phyloP scores from a whole-genome alignment of 116 monocot species.

The Trichopus zeylanicus region DNA sequence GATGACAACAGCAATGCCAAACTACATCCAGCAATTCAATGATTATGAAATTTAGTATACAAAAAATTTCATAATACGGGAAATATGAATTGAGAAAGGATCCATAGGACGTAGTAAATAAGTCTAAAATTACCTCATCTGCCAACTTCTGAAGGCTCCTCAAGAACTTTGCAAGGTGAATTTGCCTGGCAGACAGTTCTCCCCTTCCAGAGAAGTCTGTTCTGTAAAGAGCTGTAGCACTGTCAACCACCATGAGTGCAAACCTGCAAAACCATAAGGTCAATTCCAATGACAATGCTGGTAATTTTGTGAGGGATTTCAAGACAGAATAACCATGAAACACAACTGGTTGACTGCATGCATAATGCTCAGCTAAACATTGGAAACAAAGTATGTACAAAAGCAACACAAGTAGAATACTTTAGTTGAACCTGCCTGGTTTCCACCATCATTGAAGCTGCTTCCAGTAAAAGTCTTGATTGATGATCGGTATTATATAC shows the following conservation, averaged over 20 bases:
- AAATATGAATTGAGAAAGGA: neutral
- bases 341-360: neutral
- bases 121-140: constrained; percentile 55
- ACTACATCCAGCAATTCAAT: constrained; percentile 24
- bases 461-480: constrained; percentile 91
- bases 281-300: neutral
- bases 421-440: constrained; percentile 40
- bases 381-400: neutral
- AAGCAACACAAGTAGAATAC: neutral
- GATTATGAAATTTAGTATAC: neutral
- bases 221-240: constrained; percentile 91
- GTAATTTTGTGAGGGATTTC: too few species aligned
- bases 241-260: constrained; percentile 98
- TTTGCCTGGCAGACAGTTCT: constrained; percentile 93
- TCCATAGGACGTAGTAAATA: neutral
- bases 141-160: constrained; percentile 96
- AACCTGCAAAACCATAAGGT: constrained; percentile 49
- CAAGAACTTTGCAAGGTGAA: constrained; percentile 93
- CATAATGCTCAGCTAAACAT: neutral
- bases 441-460: constrained; percentile 99
- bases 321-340: too few species aligned
- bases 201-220: constrained; percentile 98
- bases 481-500: constrained; percentile 99
- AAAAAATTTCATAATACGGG: neutral
- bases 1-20: constrained; percentile 93